These are phyloP conservation scores for Peterozyma xylosa DNA, from an alignment of 805 yeast genomes.

Conservation along the genomic window DNA sequence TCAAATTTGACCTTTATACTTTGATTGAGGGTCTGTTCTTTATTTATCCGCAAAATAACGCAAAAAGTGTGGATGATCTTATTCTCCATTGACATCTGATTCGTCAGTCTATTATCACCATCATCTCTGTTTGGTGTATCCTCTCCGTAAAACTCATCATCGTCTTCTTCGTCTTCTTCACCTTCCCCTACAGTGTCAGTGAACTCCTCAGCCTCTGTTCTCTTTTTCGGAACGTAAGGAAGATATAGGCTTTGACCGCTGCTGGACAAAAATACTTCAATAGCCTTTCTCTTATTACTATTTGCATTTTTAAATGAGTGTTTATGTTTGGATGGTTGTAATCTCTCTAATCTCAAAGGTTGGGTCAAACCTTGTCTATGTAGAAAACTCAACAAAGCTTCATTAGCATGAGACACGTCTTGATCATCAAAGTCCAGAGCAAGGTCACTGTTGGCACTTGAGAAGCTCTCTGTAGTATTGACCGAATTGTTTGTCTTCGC, in stretches of 20 bases:
- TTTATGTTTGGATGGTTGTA: background rate
- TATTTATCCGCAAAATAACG: constrained; percentile 36
- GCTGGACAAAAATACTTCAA: constrained; percentile 19
- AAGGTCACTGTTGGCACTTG: constrained; percentile 1
- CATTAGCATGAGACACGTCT: background rate
- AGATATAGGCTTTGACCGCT: constrained; percentile 25
- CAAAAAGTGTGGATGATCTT: constrained; percentile 42
- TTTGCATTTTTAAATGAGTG: background rate
- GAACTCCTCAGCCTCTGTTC: constrained; percentile 9
- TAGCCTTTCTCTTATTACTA: background rate
- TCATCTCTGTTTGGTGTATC: constrained; percentile 7
- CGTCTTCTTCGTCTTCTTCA: constrained; percentile 18
- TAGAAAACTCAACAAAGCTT: background rate
- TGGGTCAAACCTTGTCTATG: constrained; percentile 5
- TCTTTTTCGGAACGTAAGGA: constrained; percentile 25
- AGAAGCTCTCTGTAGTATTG: constrained; percentile 3
- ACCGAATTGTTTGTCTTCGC: constrained; percentile 2
- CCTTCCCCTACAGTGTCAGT: constrained; percentile 15
- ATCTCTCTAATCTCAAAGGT: constrained; percentile 1
- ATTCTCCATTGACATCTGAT: constrained; percentile 11
- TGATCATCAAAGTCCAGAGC: background rate
- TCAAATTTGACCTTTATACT: constrained; percentile 31
- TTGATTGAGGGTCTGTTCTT: constrained; percentile 29
- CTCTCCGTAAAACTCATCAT: constrained; percentile 8
- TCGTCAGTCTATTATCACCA: background rate